Conservation (phyloP, 768 basidiomycete genomes). For the Leccinum subtestaceum region DNA sequence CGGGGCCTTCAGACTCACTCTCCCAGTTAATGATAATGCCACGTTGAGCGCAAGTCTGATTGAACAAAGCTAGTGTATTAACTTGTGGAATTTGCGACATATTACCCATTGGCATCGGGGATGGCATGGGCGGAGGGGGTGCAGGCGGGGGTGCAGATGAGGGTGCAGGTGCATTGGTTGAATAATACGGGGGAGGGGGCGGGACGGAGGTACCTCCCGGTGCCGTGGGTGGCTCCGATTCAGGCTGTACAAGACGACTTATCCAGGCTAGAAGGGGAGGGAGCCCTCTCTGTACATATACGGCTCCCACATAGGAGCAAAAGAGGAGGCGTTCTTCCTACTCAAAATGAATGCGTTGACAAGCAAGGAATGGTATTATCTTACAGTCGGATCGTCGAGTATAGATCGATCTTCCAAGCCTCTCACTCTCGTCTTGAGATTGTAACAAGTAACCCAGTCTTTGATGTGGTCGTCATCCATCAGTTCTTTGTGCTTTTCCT, state of each 20-base stretch:
- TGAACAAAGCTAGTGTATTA: constrained; percentile 47
- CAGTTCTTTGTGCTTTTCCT: constrained; percentile 27
- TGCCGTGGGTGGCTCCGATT: constrained; percentile 23
- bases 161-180: constrained; percentile 14
- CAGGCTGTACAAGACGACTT: constrained; percentile 52
- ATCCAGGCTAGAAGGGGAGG: constrained; percentile 54
- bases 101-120: constrained; percentile 15
- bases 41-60: constrained; percentile 52
- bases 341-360: constrained; percentile 4
- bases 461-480: constrained; percentile 41
- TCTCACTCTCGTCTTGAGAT: constrained; percentile 52
- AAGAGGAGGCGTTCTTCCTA: constrained; percentile 60
- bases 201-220: constrained; percentile 18
- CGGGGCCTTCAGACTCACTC: constrained; percentile 45
- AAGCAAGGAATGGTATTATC: neutral
- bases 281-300: constrained; percentile 57
- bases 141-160: constrained; percentile 10
- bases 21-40: constrained; percentile 45
- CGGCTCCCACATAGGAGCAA: constrained; percentile 62
- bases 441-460: constrained; percentile 51
- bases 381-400: constrained; percentile 39
- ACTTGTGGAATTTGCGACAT: constrained; percentile 28
- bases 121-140: constrained; percentile 25
- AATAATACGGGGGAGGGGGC: constrained; percentile 27
- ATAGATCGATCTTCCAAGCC: constrained; percentile 37